These are phyloP conservation scores for Rhizoctonia solani DNA, from an alignment of 1,284 basidiomycete genomes.

Conservation along the genomic window DNA sequence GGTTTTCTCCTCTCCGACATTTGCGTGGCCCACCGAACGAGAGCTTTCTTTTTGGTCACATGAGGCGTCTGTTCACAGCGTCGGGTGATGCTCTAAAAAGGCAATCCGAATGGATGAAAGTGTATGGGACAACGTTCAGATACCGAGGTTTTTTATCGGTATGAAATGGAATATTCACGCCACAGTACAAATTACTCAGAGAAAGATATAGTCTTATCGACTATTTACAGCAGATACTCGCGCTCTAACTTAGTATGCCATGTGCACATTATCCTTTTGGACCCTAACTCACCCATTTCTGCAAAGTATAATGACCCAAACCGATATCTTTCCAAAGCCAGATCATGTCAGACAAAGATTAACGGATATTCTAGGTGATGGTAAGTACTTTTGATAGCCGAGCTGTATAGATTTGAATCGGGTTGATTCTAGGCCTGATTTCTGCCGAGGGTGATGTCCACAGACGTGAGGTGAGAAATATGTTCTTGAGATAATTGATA, in stretches of 20 bases:
- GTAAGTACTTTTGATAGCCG: conserved; percentile 1
- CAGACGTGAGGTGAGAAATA: conserved; percentile 36
- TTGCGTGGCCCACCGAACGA: conserved; percentile 57
- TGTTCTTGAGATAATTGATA: not conserved
- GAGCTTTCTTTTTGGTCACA: conserved; percentile 59
- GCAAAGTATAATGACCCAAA: not conserved
- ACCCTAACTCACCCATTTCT: not conserved
- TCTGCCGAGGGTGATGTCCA: conserved; percentile 34
- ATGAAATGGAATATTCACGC: not conserved
- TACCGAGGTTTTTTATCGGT: conserved; percentile 39
- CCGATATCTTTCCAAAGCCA: conserved; percentile 12
- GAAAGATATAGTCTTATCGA: conserved; percentile 3
- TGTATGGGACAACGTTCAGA: conserved; percentile 52
- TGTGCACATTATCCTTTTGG: accelerated
- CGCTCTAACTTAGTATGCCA: conserved; percentile 3
- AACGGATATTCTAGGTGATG: conserved; percentile 16
- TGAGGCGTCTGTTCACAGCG: conserved; percentile 51
- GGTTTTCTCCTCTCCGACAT: conserved; percentile 51
- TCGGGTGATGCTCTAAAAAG: conserved; percentile 52
- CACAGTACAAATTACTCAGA: too few species aligned
- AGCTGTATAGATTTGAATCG: not conserved
- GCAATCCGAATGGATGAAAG: conserved; percentile 60
- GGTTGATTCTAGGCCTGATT: conserved; percentile 3
- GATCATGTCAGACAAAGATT: not conserved
- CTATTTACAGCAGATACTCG: conserved; percentile 14